phyloP scores from a whole-genome alignment of 1,139 yeast genomes.

The Geotrichum aggregatum region DNA sequence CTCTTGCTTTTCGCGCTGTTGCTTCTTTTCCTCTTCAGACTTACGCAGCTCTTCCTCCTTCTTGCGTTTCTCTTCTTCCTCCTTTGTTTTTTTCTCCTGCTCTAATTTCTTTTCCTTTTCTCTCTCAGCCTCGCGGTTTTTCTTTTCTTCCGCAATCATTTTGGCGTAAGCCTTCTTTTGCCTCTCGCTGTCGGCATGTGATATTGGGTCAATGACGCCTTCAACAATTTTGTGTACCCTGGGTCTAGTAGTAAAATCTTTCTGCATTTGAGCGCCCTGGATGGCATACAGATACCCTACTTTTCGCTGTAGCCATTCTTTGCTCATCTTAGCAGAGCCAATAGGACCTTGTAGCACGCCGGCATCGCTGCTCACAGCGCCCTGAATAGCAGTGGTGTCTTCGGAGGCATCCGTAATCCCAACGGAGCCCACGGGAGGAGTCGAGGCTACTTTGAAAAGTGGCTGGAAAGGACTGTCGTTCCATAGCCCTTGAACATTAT shows the following conservation, averaged over 20 bases:
- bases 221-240: constrained; percentile 15
- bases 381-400: constrained; percentile 3
- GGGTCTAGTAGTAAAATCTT: constrained; percentile 8
- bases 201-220: constrained; percentile 15
- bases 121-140: constrained; percentile 2
- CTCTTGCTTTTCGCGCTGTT: constrained; percentile 6
- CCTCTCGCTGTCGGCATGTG: constrained; percentile 10
- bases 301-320: constrained; percentile 10
- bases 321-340: constrained; percentile 2
- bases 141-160: constrained; percentile 2
- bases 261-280: constrained; percentile 14
- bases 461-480: constrained; percentile 4
- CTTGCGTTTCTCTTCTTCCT: constrained; percentile 5
- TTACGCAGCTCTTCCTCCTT: background rate
- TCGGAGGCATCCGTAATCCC: constrained; percentile 6
- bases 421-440: background rate
- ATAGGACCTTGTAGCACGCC: background rate
- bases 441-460: background rate
- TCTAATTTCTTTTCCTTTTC: no score
- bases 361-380: background rate
- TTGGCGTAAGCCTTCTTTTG: constrained; percentile 9
- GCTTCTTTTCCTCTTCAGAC: constrained; percentile 7
- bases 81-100: no score
- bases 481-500: constrained; percentile 16
- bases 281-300: constrained; percentile 14